Evolutionary conservation across 306 rosid genomes (phyloP), one percentile per base, ranked within the genome.

Genomic region (Vicia villosa): DNA sequence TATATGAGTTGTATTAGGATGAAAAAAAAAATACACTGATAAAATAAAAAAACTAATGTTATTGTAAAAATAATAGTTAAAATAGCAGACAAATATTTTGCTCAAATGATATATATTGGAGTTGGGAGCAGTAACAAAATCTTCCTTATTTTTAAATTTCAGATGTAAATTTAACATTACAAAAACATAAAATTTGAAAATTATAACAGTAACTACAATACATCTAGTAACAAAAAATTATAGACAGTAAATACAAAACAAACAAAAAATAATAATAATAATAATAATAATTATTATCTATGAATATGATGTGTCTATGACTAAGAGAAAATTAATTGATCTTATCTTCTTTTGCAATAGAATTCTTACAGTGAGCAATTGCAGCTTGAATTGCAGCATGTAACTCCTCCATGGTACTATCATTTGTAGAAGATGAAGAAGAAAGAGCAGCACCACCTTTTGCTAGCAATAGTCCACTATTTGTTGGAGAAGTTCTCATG

Each of bases 361-460:
- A 95, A 65, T 83, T 91, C 87, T 95, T 95, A 81, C 99, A 95
- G 77, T 95, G 97, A 76, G 99, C 96, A 82, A 95, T 95, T 26
- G 99, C 99, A 67, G 97, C 95, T 85, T 94, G 99, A 84, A 94
- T 91, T 7, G 99, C 99, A 2, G 99, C 91, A 43, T 95, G 97
- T 77, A 95, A 81, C 79, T 95, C 99, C 79, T 95, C 99, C 97
- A 95, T 87, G 72, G 95, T 83, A 65, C 99, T 91, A 58, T 95
- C 96, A 74, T 45, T 87, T 4, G 79, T 14, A 24, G 93, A 56
- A 81, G 92, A 84, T 63, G 82, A 73, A 38, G 85, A n/a, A 24
- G 93, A 51, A 77, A 89, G 83, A 69, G 80, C 69, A 47, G 82
- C n/a, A 6, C 85, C 24, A 3, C 87, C 42, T 11, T 86, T 75